Conservation (phyloP, 2,329 filamentous ascomycete species). For the Epichloe bromicola region DNA sequence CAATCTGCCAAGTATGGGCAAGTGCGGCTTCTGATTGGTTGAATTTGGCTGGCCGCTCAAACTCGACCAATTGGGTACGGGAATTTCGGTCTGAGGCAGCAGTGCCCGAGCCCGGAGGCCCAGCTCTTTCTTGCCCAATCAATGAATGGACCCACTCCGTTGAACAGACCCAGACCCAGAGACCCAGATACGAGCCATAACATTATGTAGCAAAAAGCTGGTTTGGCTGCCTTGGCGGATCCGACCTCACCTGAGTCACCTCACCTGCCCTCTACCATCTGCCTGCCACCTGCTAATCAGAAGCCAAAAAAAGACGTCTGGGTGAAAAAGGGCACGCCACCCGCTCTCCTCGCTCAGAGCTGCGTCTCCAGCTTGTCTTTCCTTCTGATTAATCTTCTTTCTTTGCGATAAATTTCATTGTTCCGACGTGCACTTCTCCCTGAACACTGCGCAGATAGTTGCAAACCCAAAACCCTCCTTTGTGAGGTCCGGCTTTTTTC, state of each 20-base stretch:
- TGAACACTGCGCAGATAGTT: not conserved
- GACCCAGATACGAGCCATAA: not conserved
- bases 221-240: slow-evolving; percentile 12
- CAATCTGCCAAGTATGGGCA: slow-evolving; percentile 11
- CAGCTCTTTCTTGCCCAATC: not conserved
- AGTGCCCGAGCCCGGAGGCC: slow-evolving; percentile 9
- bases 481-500: not conserved
- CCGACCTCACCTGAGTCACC: slow-evolving; percentile 12
- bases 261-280: slow-evolving; percentile 1
- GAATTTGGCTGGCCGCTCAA: slow-evolving; percentile 12
- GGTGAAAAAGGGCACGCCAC: slow-evolving; percentile 18
- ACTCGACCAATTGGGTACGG: slow-evolving; percentile 16
- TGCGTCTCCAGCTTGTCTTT: slow-evolving; percentile 6
- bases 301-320: slow-evolving; percentile 7
- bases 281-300: slow-evolving; percentile 10
- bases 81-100: slow-evolving; percentile 24
- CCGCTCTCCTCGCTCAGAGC: slow-evolving; percentile 10
- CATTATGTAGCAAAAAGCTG: slow-evolving; percentile 10
- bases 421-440: not conserved
- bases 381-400: slow-evolving; percentile 1
- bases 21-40: slow-evolving; percentile 16
- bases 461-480: not conserved
- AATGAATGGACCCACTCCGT: not conserved
- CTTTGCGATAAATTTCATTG: slow-evolving; percentile 4
- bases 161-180: no score